These are phyloP conservation scores for Aureobasidium leucospermi DNA, from an alignment of 2,329 filamentous ascomycete genomes.

Conservation along the genomic window DNA sequence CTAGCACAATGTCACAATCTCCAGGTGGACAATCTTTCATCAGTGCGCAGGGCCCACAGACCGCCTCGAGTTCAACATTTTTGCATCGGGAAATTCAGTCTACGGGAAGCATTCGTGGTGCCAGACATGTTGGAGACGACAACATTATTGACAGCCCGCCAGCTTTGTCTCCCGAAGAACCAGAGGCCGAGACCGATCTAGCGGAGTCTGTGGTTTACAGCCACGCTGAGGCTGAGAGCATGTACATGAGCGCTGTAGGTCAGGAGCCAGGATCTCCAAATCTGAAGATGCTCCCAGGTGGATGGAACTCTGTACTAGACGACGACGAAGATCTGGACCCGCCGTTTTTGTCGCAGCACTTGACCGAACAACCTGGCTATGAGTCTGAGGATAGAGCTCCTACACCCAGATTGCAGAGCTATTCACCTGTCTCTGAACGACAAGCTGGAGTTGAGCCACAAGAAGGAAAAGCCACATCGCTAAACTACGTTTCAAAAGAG, in stretches of 20 bases:
- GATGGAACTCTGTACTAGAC: conserved; percentile 10
- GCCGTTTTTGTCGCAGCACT: conserved; percentile 10
- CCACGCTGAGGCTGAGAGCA: conserved; percentile 74
- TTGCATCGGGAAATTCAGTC: background rate
- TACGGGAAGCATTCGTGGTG: background rate
- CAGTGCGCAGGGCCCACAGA: background rate
- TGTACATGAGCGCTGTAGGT: conserved; percentile 69
- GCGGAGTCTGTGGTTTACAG: conserved; percentile 61
- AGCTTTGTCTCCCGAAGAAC: background rate
- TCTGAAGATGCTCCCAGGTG: background rate
- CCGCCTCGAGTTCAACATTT: background rate
- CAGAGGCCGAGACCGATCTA: conserved; percentile 19
- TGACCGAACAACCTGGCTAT: background rate
- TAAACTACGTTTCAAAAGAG: background rate
- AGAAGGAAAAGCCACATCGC: conserved; percentile 9
- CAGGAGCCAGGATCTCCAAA: conserved; percentile 6
- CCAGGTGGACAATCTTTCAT: background rate
- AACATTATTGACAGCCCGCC: background rate
- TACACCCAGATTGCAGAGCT: background rate
- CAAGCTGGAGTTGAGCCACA: background rate
- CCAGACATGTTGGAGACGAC: background rate
- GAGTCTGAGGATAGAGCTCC: conserved; percentile 8
- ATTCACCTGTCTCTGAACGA: background rate
- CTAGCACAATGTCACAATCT: background rate
- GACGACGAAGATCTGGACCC: conserved; percentile 6